Evolutionary conservation across 768 basidiomycete species (phyloP).

Genomic region (Tylopilus balloui): DNA sequence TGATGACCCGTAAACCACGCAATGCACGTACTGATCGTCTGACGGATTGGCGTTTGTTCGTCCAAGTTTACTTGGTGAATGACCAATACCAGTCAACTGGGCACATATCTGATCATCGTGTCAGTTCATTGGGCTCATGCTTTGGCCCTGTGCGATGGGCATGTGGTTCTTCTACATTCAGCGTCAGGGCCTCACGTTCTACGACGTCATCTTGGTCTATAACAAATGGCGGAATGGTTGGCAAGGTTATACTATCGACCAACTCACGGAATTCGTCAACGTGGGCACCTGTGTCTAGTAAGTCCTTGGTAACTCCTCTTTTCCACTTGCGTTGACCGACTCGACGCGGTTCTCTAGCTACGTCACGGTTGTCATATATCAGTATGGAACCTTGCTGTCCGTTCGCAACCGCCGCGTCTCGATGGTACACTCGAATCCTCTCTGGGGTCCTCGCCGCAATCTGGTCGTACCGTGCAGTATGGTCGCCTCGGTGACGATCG

Average conservation of each 20-base stretch:
- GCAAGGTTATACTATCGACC: constrained; percentile 27
- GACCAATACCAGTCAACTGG: background rate
- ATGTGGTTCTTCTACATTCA: constrained; percentile 40
- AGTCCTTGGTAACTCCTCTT: constrained; percentile 18
- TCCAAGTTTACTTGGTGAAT: constrained; percentile 45
- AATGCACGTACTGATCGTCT: constrained; percentile 45
- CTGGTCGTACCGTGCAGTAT: constrained; percentile 31
- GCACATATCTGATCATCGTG: constrained; percentile 1
- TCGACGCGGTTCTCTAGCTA: constrained; percentile 25
- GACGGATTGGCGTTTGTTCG: constrained; percentile 45
- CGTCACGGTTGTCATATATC: constrained; percentile 32
- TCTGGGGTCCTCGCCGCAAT: constrained; percentile 40
- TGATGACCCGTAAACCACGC: constrained; percentile 46
- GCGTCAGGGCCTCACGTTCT: constrained; percentile 31
- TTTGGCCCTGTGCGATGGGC: constrained; percentile 42
- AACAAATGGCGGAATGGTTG: constrained; percentile 38
- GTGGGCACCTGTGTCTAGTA: constrained; percentile 43
- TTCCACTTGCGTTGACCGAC: background rate
- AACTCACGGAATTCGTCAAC: constrained; percentile 34
- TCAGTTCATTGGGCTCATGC: constrained; percentile 41
- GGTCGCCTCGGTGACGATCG: constrained; percentile 29
- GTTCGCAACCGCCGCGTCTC: constrained; percentile 31
- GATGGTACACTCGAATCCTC: constrained; percentile 22
- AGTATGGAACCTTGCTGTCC: constrained; percentile 23
- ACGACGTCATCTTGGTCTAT: constrained; percentile 36